Conservation (phyloP, 2,329 filamentous ascomycete genomes). For the Cladophialophora exuberans region DNA sequence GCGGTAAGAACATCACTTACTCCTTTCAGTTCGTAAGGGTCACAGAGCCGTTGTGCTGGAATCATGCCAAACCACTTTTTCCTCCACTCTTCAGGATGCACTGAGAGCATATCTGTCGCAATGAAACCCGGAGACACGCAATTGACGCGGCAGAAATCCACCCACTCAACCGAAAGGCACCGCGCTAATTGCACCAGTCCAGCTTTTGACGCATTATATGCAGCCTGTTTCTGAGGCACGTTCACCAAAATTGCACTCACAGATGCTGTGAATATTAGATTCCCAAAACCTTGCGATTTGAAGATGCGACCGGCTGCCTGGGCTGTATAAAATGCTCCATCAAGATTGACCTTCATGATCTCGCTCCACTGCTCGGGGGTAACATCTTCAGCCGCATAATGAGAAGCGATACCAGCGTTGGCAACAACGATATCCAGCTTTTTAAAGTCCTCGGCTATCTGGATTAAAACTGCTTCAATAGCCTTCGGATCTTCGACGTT, state of each 20-base stretch:
- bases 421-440: conserved; percentile 51
- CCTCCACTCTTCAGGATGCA: too few species aligned
- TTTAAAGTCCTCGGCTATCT: conserved; percentile 46
- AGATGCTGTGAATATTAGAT: conserved; percentile 45
- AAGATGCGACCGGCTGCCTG: conserved; percentile 44
- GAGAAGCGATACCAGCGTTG: conserved; percentile 50
- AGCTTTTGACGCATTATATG: conserved; percentile 45
- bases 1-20: too few species aligned
- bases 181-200: conserved; percentile 43
- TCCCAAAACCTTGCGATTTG: conserved; percentile 41
- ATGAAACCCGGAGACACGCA: conserved; percentile 43
- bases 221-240: conserved; percentile 44
- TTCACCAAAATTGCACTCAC: conserved; percentile 46
- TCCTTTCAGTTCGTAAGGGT: too few species aligned
- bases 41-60: too few species aligned
- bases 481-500: conserved; percentile 37
- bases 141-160: conserved; percentile 46
- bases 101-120: conserved; percentile 40
- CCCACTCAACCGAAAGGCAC: conserved; percentile 45
- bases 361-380: conserved; percentile 44
- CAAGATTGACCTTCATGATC: conserved; percentile 44
- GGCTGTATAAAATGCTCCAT: conserved; percentile 45
- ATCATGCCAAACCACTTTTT: too few species aligned
- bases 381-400: conserved; percentile 38
- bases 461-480: conserved; percentile 38